Percentiles rank a stretch among this genome's conserved stretches.
These are phyloP conservation scores for Scheffersomyces stambukii DNA, from an alignment of 1,139 yeast species.

Conservation along the genomic window DNA sequence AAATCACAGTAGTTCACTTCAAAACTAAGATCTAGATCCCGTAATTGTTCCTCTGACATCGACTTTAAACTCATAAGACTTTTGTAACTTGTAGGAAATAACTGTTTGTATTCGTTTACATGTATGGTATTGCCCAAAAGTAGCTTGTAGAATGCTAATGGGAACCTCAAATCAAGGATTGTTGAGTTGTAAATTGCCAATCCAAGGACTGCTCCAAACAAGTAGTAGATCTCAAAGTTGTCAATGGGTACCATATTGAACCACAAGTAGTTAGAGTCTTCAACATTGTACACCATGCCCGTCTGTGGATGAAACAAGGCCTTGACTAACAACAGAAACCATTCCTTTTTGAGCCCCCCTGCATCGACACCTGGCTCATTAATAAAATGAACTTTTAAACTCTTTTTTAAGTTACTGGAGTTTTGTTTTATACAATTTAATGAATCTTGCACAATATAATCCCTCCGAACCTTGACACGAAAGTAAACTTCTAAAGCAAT, in stretches of 20 bases:
- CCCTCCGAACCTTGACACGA: slow-evolving; percentile 64
- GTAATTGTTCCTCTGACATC: slow-evolving; percentile 29
- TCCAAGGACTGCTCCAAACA: slow-evolving; percentile 84
- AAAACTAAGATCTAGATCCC: slow-evolving; percentile 28
- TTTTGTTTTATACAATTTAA: slow-evolving; percentile 57
- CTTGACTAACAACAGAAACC: slow-evolving; percentile 75
- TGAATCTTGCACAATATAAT: slow-evolving; percentile 69
- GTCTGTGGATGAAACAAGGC: slow-evolving; percentile 64
- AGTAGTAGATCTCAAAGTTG: slow-evolving; percentile 54
- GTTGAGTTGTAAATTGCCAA: slow-evolving; percentile 89
- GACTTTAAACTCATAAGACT: slow-evolving; percentile 54
- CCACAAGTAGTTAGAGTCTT: slow-evolving; percentile 75
- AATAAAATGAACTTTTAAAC: slow-evolving; percentile 71
- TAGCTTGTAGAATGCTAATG: slow-evolving; percentile 71
- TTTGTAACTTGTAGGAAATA: slow-evolving; percentile 64
- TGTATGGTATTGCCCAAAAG: slow-evolving; percentile 54
- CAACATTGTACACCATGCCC: slow-evolving; percentile 59
- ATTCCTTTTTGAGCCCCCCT: slow-evolving; percentile 89
- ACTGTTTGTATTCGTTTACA: slow-evolving; percentile 58
- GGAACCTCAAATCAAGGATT: slow-evolving; percentile 74
- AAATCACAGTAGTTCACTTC: slow-evolving; percentile 38
- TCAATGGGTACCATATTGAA: slow-evolving; percentile 51
- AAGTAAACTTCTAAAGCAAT: slow-evolving; percentile 64
- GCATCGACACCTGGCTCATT: slow-evolving; percentile 93
- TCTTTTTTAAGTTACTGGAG: slow-evolving; percentile 64